Evolutionary conservation across 2,329 filamentous ascomycete species (phyloP).

Genomic region (Trichoderma sp.): DNA sequence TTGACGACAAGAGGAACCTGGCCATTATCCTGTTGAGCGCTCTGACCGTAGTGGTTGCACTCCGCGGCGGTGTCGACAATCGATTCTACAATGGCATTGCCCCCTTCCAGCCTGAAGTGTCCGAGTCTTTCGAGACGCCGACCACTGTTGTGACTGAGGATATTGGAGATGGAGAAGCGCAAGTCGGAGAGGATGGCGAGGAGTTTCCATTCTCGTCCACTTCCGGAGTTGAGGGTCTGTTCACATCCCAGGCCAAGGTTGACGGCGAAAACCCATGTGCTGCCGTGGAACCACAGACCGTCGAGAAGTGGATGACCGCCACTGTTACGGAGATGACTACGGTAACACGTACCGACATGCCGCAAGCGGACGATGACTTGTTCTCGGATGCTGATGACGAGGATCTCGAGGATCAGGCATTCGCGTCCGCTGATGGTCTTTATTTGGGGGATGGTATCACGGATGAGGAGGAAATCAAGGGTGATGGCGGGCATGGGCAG

Average conservation of each 20-base stretch:
- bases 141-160: not conserved
- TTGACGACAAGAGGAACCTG: constrained; percentile 59
- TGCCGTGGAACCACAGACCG: constrained; percentile 16
- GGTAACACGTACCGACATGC: constrained; percentile 25
- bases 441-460: not conserved
- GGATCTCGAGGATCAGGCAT: not conserved
- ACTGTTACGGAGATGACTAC: constrained; percentile 34
- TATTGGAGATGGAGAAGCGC: not conserved
- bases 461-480: constrained; percentile 2
- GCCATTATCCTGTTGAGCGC: constrained; percentile 53
- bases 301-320: constrained; percentile 21
- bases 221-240: not conserved
- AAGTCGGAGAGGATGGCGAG: not conserved
- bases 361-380: constrained; percentile 20
- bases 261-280: constrained; percentile 15
- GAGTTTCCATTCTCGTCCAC: constrained; percentile 8
- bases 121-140: constrained; percentile 23
- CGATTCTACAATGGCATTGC: not conserved
- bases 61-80: constrained; percentile 29
- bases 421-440: not conserved
- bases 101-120: constrained; percentile 32
- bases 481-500: constrained; percentile 10
- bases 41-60: constrained; percentile 51
- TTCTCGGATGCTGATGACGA: constrained; percentile 17
- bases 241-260: constrained; percentile 14